Evolutionary conservation across 306 rosid genomes (phyloP).

Genomic region (cucumber (Cucumis sativus)): Cucumber_9930_V3 NC_026655.2:20016501-20017000

Average conservation of each 20-base stretch:
- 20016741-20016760: too few relatives aligned
- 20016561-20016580: neutral
- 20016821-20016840: neutral
- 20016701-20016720: neutral
- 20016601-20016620: too few relatives aligned
- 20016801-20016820: too few relatives aligned
- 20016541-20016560: neutral
- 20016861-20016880: neutral
- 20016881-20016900: neutral
- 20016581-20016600: too few relatives aligned
- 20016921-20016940: neutral
- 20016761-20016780: too few relatives aligned
- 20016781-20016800: too few relatives aligned
- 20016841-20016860: neutral
- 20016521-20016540: neutral
- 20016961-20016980: too few relatives aligned
- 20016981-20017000: too few relatives aligned
- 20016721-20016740: neutral
- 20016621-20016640: neutral
- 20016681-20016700: neutral
- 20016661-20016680: neutral
- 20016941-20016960: too few relatives aligned
- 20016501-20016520: too few relatives aligned
- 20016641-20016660: slow-evolving; percentile 2
- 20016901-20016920: neutral